Conservation (phyloP, 371 early-diverging fungal genomes). For the Mucor lusitanicus region DNA sequence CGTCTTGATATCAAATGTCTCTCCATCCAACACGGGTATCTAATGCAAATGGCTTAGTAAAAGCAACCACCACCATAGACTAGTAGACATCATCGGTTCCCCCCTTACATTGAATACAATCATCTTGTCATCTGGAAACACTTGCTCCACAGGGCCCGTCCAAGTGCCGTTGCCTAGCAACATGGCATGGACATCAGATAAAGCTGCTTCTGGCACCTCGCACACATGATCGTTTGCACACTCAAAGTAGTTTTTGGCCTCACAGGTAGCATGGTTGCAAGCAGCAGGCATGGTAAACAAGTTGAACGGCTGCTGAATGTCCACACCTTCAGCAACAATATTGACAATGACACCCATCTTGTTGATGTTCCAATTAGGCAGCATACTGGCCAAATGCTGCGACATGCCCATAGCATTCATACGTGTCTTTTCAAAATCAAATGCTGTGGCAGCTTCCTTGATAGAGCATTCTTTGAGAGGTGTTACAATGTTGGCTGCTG, state of each 20-base stretch:
- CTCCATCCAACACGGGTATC: conserved; percentile 12
- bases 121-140: conserved; percentile 12
- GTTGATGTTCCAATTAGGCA: conserved; percentile 18
- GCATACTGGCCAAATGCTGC: conserved; percentile 7
- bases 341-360: conserved; percentile 7
- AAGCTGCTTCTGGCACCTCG: conserved; percentile 1
- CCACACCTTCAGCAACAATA: conserved; percentile 6
- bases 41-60: too few relatives aligned
- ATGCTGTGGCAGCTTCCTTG: background rate
- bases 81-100: too few relatives aligned
- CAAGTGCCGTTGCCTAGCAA: conserved; percentile 9
- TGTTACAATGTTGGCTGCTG: background rate
- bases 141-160: conserved; percentile 12
- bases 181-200: conserved; percentile 9
- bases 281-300: conserved; percentile 6
- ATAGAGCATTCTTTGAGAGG: background rate
- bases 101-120: conserved; percentile 16
- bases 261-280: background rate
- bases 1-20: conserved; percentile 10
- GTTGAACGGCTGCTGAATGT: conserved; percentile 10
- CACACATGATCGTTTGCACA: background rate
- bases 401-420: background rate
- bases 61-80: too few relatives aligned
- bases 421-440: background rate
- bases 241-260: conserved; percentile 3